Evolutionary conservation across 2,329 filamentous ascomycete species (phyloP), one percentile per base, ranked within the genome.

Genomic region (Ophiostoma quercus): DNA sequence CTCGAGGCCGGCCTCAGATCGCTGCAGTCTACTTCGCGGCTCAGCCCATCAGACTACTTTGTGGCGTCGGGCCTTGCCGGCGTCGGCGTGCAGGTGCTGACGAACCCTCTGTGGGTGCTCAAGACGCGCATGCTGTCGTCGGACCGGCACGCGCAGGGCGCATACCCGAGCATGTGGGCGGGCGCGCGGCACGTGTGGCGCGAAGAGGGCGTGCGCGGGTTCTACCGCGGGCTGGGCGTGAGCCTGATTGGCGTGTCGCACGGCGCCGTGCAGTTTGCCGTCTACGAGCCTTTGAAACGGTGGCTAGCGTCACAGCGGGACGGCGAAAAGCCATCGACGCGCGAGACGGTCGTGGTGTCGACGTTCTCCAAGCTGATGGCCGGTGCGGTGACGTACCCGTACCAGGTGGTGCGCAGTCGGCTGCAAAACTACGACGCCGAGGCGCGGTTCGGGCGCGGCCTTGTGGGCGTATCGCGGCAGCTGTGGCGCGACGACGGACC

Each of bases 71-170:
- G 82, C n/a, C 76, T 84, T 37, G 82, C 85, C 73, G 94, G 94
- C 39, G 83, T 90, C 22, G 79, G 92, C 57, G 96, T 93, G 1
- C 90, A 94, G 62, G 81, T 92, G 39, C 84, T 94, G 74, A 98
- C 95, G 39, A 98, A 98, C 78, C 95, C 95, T 2, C 89, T 99
- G 75, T 99, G 95, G 95, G 95, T 99, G 2, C 88, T 99, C 78
- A 98, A 98, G 83, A 98, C 94, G 9, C 90, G 95, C 73, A 98
- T 99, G 93, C 84, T 98, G 32, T 92, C 93, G 39, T 94, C 92
- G 3, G 92, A 95, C 74, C 86, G 87, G 67, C 83, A 86, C 69
- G 84, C 88, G 6, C 86, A 84, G 1, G 92, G 92, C 16, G 95
- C 94, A 1, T 99, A 99, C 79, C 84, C 87, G 19, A 90, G 87